phyloP scores from a whole-genome alignment of 2,329 filamentous ascomycete genomes.

The Penicillium hesseltinei region DNA sequence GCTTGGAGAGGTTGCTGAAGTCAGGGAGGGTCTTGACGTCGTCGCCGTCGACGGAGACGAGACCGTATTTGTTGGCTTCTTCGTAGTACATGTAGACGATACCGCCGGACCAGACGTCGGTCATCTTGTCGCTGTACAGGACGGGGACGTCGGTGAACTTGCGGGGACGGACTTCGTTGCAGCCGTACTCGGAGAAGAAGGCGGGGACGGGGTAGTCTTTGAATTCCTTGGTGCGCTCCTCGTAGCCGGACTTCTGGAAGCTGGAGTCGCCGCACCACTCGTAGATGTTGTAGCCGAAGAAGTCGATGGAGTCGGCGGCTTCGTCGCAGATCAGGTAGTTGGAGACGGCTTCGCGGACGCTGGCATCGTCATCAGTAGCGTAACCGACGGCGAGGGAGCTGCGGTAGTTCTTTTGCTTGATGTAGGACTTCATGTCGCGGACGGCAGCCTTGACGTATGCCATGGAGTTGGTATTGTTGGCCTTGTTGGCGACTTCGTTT shows the following conservation, averaged over 20 bases:
- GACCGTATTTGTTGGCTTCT: conserved; percentile 79
- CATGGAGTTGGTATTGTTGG: conserved; percentile 83
- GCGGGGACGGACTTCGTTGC: conserved; percentile 72
- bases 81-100: conserved; percentile 99
- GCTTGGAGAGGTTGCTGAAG: conserved; percentile 68
- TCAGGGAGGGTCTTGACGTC: conserved; percentile 67
- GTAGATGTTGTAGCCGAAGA: conserved; percentile 99
- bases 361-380: conserved; percentile 87
- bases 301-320: conserved; percentile 72
- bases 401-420: conserved; percentile 74
- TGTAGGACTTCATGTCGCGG: conserved; percentile 92
- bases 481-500: conserved; percentile 91
- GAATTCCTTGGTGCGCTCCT: conserved; percentile 82
- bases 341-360: conserved; percentile 77
- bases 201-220: conserved; percentile 83
- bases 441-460: conserved; percentile 98
- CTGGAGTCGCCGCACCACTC: conserved; percentile 92
- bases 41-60: conserved; percentile 62
- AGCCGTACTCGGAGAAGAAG: conserved; percentile 99
- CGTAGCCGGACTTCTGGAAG: conserved; percentile 75
- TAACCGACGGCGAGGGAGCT: conserved; percentile 80
- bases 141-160: conserved; percentile 80
- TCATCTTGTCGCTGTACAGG: conserved; percentile 80
- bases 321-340: conserved; percentile 91
- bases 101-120: conserved; percentile 83